Evolutionary conservation across 345 rosid genomes (phyloP), one percentile per base, ranked within the genome.

Genomic region (Salix koriyanagi): DNA sequence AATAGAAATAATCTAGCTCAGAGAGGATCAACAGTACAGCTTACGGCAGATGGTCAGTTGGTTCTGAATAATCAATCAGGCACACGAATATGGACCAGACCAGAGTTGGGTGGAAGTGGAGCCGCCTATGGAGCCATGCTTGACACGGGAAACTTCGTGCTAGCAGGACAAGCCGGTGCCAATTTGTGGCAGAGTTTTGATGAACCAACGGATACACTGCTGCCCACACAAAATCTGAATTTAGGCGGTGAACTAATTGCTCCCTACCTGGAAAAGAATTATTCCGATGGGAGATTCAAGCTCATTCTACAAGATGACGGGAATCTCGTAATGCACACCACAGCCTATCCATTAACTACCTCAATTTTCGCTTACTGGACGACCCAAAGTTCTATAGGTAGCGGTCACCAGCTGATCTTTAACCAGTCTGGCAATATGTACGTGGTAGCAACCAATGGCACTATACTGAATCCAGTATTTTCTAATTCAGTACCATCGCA

Each of bases 101-200:
- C 83, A 32, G 9, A 30, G 21, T 30, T 28, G 11, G n/a, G n/a
- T 16, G 78, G 66, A 26, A 36, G 74, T 18, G 68, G 77, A 14
- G 84, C 79, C 65, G 41, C 89, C 37, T 74, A 79, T 64, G 90
- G 87, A 41, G 77, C 85, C 58, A 78, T 90, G 83, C 87, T 85
- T n/a, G 88, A 90, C 69, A 70, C 73, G 1, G 91, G 93, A 30
- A 90, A 92, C 76, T 84, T 92, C 32, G 88, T 80, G 44, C 77
- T 87, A 9, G 73, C 72, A 13, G 52, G 64, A 28, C 12, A n/a
- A 30, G 79, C 70, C 6, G 74, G 75, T 16, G 18, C 0, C 23
- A 25, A 5, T 48, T 5, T 90, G 70, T 88, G 97, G 92, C 75
- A 83, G 72, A 86, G 84, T 60, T 92, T 88, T 73, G 76, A 32